Evolutionary conservation across 129 eudicot species (phyloP).

Genomic region (Chrysanthemum makinoi): DNA sequence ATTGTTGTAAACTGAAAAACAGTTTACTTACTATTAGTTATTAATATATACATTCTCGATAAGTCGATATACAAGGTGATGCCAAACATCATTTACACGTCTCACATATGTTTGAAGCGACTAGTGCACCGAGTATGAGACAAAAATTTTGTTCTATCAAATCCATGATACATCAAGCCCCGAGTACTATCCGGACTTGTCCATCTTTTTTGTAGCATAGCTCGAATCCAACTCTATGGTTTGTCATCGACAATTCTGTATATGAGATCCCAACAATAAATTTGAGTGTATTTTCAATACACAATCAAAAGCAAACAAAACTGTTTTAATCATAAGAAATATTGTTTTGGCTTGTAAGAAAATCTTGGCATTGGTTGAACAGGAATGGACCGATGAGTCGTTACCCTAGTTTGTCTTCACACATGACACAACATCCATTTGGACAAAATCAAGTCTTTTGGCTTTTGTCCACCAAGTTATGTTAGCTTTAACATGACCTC

Average conservation of each 20-base stretch:
- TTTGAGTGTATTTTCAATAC: not conserved
- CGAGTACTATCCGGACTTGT: no score
- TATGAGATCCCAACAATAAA: not conserved
- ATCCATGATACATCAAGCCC: no score
- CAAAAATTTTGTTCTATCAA: no score
- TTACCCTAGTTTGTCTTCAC: slow-evolving; percentile 11
- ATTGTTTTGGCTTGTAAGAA: not conserved
- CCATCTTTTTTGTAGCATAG: no score
- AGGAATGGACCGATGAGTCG: slow-evolving; percentile 6
- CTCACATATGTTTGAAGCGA: no score
- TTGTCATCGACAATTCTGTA: not conserved
- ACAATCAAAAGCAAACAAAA: no score
- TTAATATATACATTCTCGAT: no score
- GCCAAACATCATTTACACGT: no score
- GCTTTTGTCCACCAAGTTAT: slow-evolving; percentile 9
- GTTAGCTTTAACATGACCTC: not conserved
- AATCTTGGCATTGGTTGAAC: not conserved
- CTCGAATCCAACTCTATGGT: not conserved
- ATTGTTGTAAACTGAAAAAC: no score
- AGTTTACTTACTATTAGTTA: no score
- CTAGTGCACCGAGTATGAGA: no score
- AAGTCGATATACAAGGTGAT: no score
- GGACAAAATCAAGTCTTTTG: not conserved
- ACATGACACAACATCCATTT: slow-evolving; percentile 19
- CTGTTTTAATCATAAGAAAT: not conserved